Evolutionary conservation across 2,329 filamentous ascomycete species (phyloP), one percentile per base, ranked within the genome.

Genomic region (Calonectria montana): DNA sequence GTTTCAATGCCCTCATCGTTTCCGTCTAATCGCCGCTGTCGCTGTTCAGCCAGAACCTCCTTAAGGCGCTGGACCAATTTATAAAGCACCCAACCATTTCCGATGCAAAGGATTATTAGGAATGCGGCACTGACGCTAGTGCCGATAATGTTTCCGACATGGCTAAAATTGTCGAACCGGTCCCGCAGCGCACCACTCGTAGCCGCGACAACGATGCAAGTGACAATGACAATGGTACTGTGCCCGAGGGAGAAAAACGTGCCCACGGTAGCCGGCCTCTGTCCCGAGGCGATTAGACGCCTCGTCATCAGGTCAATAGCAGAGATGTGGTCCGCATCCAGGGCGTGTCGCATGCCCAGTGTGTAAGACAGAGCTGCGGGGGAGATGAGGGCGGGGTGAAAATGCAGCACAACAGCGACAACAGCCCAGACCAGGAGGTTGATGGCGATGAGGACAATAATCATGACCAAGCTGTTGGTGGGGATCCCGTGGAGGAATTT

Each of bases 301-400:
- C 97, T 90, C 1, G 97, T 98, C 92, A 97, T 97, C 43, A 98
- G 89, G 83, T 98, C 96, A 79, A 98, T 99, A 74, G 96, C 96
- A 78, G 84, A 84, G 79, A 89, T 90, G 82, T 98, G 97, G 83
- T 98, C 96, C n/a, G 96, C 97, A 80, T 98, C 97, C 53, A 98
- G 91, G n/a, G 96, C 96, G 86, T 98, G 96, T 48, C 96, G 93
- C 15, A 98, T 89, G 3, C 96, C 96, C 13, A 98, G 89, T 0
- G 94, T 94, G 83, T 97, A 98, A 29, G 96, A 92, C 1, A 98
- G 89, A 2, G 96, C 91, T 1, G 95, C 94, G 3, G 95, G 93
- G 2, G 94, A 94, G 62, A 96, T 91, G 73, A 98, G 89, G 0
- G 88, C 85, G 0, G 89, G 86, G 81, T 90, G 85, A 76, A 85